Evolutionary conservation across 2,329 filamentous ascomycete genomes (phyloP).

Genomic region (Pseudogymnoascus sp.): DNA sequence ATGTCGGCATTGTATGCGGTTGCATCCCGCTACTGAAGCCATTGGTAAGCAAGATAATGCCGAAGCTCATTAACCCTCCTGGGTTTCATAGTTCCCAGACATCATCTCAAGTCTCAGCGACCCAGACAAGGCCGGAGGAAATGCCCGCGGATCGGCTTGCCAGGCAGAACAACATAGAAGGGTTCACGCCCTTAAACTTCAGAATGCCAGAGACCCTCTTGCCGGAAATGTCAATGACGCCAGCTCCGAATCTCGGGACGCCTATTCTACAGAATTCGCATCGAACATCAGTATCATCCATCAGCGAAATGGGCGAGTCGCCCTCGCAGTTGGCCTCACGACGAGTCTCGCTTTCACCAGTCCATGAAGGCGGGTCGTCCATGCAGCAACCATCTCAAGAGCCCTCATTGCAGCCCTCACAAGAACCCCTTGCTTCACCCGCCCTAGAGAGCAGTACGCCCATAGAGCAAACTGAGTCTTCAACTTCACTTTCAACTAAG

Average conservation of each 20-base stretch:
- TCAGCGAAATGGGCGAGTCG: neutral
- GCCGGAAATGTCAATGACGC: neutral
- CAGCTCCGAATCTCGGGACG: neutral
- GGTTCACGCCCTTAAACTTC: neutral
- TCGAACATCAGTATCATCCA: neutral
- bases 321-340: neutral
- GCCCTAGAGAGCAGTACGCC: neutral
- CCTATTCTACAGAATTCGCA: neutral
- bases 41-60: slow-evolving; percentile 45
- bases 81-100: neutral
- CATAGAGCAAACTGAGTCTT: neutral
- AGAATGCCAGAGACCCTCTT: neutral
- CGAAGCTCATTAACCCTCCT: slow-evolving; percentile 10
- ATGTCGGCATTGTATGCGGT: slow-evolving; percentile 75
- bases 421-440: neutral
- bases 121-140: neutral
- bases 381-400: neutral
- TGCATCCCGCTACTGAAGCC: slow-evolving; percentile 85
- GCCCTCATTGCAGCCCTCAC: neutral
- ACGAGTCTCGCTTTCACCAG: neutral
- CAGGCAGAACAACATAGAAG: neutral
- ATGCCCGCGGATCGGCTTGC: neutral
- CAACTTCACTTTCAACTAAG: neutral
- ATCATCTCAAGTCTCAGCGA: neutral
- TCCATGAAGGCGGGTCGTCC: neutral